Conservation (phyloP, 169 alveolate genomes). For the Plasmodium malariae region DNA sequence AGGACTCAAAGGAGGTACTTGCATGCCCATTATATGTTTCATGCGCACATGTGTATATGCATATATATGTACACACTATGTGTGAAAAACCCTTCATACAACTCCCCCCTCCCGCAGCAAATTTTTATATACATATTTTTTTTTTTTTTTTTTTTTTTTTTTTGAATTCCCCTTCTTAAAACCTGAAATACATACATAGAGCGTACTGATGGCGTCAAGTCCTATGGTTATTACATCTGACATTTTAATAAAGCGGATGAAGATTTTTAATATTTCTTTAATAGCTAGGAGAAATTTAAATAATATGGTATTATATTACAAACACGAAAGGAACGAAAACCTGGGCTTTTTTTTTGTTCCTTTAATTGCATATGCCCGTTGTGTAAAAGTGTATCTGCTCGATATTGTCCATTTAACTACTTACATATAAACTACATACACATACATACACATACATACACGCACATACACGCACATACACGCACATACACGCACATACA, state of each 20-base stretch:
- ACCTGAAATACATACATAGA: conserved; percentile 13
- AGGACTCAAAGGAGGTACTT: conserved; percentile 81
- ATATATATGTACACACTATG: conserved; percentile 4
- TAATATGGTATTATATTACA: conserved; percentile 13
- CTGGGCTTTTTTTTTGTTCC: too few species aligned
- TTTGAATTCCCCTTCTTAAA: neutral
- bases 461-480: too few species aligned
- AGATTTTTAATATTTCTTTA: conserved; percentile 55
- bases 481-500: too few species aligned
- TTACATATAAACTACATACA: too few species aligned
- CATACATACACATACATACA: too few species aligned
- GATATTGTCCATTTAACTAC: too few species aligned
- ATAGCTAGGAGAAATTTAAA: conserved; percentile 56
- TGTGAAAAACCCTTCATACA: too few species aligned
- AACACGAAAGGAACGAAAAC: neutral
- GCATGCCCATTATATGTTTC: neutral
- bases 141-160: conserved; percentile 2
- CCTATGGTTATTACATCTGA: conserved; percentile 77
- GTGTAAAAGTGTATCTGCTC: too few species aligned
- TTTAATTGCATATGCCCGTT: too few species aligned
- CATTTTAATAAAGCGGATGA: conserved; percentile 69
- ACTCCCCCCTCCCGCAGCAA: neutral
- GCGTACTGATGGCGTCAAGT: conserved; percentile 70
- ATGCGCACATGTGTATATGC: neutral
- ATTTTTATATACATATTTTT: neutral